These are phyloP conservation scores for Zygosaccharomyces sapae DNA, from an alignment of 1,139 yeast species.

Conservation along the genomic window DNA sequence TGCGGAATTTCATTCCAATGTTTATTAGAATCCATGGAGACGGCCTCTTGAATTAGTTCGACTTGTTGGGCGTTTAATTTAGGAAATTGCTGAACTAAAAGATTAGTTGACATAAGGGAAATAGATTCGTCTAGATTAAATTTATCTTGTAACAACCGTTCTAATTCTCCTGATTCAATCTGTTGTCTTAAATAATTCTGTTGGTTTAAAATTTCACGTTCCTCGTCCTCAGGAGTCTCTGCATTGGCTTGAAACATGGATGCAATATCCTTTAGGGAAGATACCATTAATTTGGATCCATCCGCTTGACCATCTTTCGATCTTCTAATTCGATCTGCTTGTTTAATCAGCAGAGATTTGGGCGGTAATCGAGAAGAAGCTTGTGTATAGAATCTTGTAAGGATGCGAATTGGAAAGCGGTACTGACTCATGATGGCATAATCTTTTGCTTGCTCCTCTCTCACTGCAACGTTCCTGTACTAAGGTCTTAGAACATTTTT, in stretches of 20 bases:
- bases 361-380: slow-evolving; percentile 10
- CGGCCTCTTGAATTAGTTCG: slow-evolving; percentile 17
- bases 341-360: slow-evolving; percentile 16
- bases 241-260: slow-evolving; percentile 26
- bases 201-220: slow-evolving; percentile 11
- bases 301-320: slow-evolving; percentile 6
- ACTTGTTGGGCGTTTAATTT: slow-evolving; percentile 15
- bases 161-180: slow-evolving; percentile 18
- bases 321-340: slow-evolving; percentile 13
- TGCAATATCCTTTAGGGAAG: slow-evolving; percentile 23
- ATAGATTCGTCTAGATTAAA: slow-evolving; percentile 12
- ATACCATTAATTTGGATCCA: slow-evolving; percentile 15
- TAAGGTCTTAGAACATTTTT: no score
- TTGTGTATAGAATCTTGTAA: background rate
- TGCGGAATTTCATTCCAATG: slow-evolving; percentile 25
- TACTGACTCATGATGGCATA: background rate
- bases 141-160: slow-evolving; percentile 12
- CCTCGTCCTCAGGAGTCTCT: slow-evolving; percentile 27
- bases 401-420: background rate
- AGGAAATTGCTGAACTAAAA: slow-evolving; percentile 15
- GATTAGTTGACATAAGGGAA: slow-evolving; percentile 7
- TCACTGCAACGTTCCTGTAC: background rate
- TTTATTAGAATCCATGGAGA: slow-evolving; percentile 7
- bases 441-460: background rate
- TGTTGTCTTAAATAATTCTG: slow-evolving; percentile 9